Conservation (phyloP, 2,329 filamentous ascomycete species). For the Claviceps africana region DNA sequence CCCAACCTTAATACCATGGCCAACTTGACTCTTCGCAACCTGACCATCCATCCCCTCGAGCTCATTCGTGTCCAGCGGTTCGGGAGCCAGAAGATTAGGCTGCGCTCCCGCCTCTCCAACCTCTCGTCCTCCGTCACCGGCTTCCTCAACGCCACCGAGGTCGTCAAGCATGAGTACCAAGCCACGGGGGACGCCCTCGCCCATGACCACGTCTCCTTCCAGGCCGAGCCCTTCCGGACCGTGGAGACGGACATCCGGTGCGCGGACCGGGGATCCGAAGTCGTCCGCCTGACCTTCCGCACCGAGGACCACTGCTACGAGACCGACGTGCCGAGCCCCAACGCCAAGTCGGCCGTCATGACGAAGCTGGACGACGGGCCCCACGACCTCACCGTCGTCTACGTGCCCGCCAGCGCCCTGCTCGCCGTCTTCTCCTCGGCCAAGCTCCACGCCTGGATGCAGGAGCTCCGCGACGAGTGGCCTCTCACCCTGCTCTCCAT, state of each 20-base stretch:
- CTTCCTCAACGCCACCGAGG: constrained; percentile 29
- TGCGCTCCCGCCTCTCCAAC: constrained; percentile 30
- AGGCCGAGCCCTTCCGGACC: constrained; percentile 54
- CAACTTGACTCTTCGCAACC: constrained; percentile 63
- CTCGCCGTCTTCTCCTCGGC: constrained; percentile 57
- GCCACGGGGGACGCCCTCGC: constrained; percentile 46
- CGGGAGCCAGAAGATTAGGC: constrained; percentile 32
- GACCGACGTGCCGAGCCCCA: constrained; percentile 55
- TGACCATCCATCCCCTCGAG: constrained; percentile 59
- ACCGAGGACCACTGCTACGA: constrained; percentile 44
- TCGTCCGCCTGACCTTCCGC: constrained; percentile 62
- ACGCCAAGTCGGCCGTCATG: constrained; percentile 45
- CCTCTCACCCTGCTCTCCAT: constrained; percentile 74
- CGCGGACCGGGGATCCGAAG: constrained; percentile 46
- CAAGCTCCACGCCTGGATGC: constrained; percentile 67
- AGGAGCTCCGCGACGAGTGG: constrained; percentile 52
- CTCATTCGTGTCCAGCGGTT: constrained; percentile 65
- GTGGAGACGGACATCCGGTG: constrained; percentile 41
- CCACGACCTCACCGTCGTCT: constrained; percentile 52
- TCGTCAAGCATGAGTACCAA: constrained; percentile 15
- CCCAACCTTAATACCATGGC: constrained; percentile 33
- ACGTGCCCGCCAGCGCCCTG: constrained; percentile 40
- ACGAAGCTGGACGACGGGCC: constrained; percentile 36
- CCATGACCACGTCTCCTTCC: constrained; percentile 47
- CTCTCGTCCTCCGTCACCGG: constrained; percentile 28